Base-by-base conservation (phyloP, 1,284 basidiomycete species). In the Ceratorhiza oryzae-sativae region DNA sequence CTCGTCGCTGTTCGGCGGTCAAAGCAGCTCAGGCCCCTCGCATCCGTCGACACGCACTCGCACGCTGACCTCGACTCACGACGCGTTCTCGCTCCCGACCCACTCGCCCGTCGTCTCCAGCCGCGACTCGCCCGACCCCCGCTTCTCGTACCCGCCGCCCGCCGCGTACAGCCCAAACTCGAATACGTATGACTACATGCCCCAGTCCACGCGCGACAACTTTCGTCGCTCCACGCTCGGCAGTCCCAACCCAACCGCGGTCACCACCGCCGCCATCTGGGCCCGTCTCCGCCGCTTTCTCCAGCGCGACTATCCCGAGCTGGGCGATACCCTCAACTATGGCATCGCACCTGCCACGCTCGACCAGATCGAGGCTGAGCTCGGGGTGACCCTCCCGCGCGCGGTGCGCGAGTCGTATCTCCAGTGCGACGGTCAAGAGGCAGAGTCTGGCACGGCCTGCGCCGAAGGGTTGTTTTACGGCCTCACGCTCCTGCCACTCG, bases 401-500 rank as follows among this genome's bases (percentile, higher is more conserved):
- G 87, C 89, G 27, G 86, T 97, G 13, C 87, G 92, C 30, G 94
- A 97, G 75, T 94, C 92, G 1, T 95, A 94, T 81, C 84, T 91
- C 51, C 84, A 84, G 72, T 88, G 89, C 55, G 92, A 97, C 77
- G 94, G 94, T 15, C 94, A 97, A 79, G 94, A 96, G 79, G 87
- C 93, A 25, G 94, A 95, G 79, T 92, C 90, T 18, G 83, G 90
- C 27, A 90, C 91, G 45, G 92, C 90, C 10, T 92, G 90, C 78
- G 86, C 91, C n/a, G 91, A 93, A 75, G 94, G 94, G 25, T 83
- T 97, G 36, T 95, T 96, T 81, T 95, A 94, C 77, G 94, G 94
- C 32, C 82, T 97, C 15, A 89, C 88, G 6, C 84, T 95, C 23
- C 82, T 97, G 4, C 92, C 93, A 12, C 84, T 97, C 41, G 95